phyloP scores from a whole-genome alignment of 768 basidiomycete species.

The Tephrocybe sp. region DNA sequence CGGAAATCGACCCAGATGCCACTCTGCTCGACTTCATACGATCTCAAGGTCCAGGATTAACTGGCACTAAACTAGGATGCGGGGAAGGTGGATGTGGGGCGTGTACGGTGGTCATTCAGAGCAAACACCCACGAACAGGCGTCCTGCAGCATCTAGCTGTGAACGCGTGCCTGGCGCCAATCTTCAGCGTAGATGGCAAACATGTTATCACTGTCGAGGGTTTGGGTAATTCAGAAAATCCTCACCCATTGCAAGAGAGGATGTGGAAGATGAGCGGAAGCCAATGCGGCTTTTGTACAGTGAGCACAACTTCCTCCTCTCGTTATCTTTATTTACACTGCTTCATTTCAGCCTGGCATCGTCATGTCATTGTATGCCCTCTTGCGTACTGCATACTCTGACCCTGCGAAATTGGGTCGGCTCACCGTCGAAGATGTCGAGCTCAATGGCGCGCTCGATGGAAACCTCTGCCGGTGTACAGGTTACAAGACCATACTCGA shows the following conservation, averaged over 20 bases:
- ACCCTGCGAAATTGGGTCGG: slow-evolving; percentile 13
- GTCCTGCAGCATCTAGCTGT: slow-evolving; percentile 14
- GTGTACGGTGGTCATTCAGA: slow-evolving; percentile 18
- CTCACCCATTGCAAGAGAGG: slow-evolving; percentile 16
- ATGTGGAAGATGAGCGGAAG: slow-evolving; percentile 20
- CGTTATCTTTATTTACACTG: not conserved
- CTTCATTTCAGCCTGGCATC: slow-evolving; percentile 12
- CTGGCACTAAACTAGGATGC: slow-evolving; percentile 16
- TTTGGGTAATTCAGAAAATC: slow-evolving; percentile 14
- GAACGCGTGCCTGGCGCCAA: slow-evolving; percentile 15
- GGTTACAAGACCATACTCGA: slow-evolving; percentile 18
- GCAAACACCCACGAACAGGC: slow-evolving; percentile 14
- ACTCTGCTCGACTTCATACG: slow-evolving; percentile 18
- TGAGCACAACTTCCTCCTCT: not conserved
- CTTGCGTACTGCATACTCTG: slow-evolving; percentile 16
- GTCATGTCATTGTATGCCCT: slow-evolving; percentile 18
- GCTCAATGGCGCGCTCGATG: slow-evolving; percentile 16
- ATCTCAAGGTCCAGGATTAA: slow-evolving; percentile 17
- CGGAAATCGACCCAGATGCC: slow-evolving; percentile 14
- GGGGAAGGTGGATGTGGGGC: slow-evolving; percentile 17
- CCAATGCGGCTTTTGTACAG: slow-evolving; percentile 18
- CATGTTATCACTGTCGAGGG: slow-evolving; percentile 17
- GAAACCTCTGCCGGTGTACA: slow-evolving; percentile 17
- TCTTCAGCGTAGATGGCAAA: slow-evolving; percentile 17
- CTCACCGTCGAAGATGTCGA: slow-evolving; percentile 16